Evolutionary conservation across 2,329 filamentous ascomycete genomes (phyloP).

Genomic region (Neopestalotiopsis sp.): DNA sequence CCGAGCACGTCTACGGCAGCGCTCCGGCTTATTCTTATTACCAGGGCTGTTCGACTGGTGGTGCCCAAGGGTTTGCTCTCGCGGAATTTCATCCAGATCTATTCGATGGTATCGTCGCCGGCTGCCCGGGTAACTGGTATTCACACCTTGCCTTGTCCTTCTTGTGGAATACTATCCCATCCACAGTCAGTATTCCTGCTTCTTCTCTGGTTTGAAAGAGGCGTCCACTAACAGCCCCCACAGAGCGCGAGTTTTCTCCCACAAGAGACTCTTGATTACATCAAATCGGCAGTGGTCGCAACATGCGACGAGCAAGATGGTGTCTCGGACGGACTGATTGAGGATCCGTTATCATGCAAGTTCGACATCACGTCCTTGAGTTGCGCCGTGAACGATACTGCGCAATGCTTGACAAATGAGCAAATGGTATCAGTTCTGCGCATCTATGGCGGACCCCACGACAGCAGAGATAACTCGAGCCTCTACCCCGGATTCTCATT

Average conservation of each 20-base stretch:
- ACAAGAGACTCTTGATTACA: slow-evolving; percentile 37
- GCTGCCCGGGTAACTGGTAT: slow-evolving; percentile 43
- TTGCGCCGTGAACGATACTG: slow-evolving; percentile 28
- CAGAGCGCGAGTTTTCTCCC: background rate
- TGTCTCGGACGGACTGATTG: slow-evolving; percentile 41
- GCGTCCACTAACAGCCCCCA: no score
- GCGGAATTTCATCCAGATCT: slow-evolving; percentile 44
- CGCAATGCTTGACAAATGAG: slow-evolving; percentile 34
- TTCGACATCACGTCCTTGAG: slow-evolving; percentile 39
- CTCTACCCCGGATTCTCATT: slow-evolving; percentile 46
- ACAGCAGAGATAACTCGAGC: slow-evolving; percentile 16
- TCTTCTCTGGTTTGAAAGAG: background rate
- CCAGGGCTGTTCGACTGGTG: slow-evolving; percentile 45
- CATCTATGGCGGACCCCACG: slow-evolving; percentile 32
- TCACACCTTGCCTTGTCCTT: slow-evolving; percentile 29
- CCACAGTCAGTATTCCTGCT: slow-evolving; percentile 19
- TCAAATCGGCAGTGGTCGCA: slow-evolving; percentile 37
- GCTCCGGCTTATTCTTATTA: slow-evolving; percentile 42
- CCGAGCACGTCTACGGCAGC: slow-evolving; percentile 37
- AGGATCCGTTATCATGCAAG: slow-evolving; percentile 41
- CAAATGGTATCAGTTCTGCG: slow-evolving; percentile 37
- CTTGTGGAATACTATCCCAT: slow-evolving; percentile 26
- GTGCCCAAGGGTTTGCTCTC: slow-evolving; percentile 46
- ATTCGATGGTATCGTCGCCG: slow-evolving; percentile 48
- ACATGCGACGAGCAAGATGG: slow-evolving; percentile 45